Evolutionary conservation across 495 filamentous ascomycete genomes (phyloP).

Genomic region (Daldinia bambusicola): DNA sequence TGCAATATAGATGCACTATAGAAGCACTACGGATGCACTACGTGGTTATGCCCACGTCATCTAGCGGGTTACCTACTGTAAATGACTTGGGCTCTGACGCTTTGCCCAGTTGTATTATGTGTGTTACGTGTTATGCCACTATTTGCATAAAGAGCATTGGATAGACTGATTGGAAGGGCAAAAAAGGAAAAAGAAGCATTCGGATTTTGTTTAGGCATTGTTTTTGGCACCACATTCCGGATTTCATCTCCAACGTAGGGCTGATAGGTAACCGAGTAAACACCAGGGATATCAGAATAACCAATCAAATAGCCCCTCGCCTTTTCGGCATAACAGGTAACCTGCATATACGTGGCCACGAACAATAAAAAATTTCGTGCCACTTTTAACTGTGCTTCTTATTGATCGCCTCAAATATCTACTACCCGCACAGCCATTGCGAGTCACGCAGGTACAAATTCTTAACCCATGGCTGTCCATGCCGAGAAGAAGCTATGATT

Average conservation of each 20-base stretch:
- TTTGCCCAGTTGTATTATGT: slow-evolving; percentile 24
- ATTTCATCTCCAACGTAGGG: slow-evolving; percentile 21
- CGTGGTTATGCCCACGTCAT: slow-evolving; percentile 33
- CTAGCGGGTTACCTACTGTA: slow-evolving; percentile 23
- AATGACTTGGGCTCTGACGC: slow-evolving; percentile 35
- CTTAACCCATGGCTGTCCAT: not conserved
- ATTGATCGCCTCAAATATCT: slow-evolving; percentile 9
- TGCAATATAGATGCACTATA: slow-evolving; percentile 13
- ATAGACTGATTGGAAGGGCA: slow-evolving; percentile 19
- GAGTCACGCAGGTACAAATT: slow-evolving; percentile 31
- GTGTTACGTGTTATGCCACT: slow-evolving; percentile 38
- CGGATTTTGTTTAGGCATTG: slow-evolving; percentile 16
- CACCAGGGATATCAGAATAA: not conserved
- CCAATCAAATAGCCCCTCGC: slow-evolving; percentile 27
- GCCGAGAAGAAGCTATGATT: slow-evolving; percentile 14
- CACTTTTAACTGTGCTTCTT: slow-evolving; percentile 29
- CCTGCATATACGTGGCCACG: slow-evolving; percentile 37
- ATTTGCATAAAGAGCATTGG: slow-evolving; percentile 32
- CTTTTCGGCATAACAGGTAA: slow-evolving; percentile 15
- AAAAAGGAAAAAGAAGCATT: not conserved
- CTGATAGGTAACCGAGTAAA: slow-evolving; percentile 32
- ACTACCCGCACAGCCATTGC: slow-evolving; percentile 10
- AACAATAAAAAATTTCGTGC: slow-evolving; percentile 22
- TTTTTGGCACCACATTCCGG: slow-evolving; percentile 17
- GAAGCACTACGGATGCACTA: slow-evolving; percentile 15